Conservation (phyloP, 177 flowering plant species). For the Telopea speciosissima region DNA sequence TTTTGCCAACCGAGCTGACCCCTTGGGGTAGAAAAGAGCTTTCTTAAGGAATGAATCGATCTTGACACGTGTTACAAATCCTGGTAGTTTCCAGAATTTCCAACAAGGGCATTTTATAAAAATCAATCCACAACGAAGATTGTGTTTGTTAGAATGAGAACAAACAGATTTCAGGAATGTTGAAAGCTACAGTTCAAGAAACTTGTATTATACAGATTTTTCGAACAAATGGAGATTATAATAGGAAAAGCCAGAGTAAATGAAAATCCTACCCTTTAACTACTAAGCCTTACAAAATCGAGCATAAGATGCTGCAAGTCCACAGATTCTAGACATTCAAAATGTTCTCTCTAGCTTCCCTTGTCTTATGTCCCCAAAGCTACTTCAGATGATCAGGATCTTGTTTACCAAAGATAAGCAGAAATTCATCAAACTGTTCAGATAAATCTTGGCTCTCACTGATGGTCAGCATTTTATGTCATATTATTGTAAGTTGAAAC, state of each 20-base stretch:
- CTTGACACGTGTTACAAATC: conserved; percentile 6
- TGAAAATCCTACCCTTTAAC: conserved; percentile 26
- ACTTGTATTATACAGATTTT: conserved; percentile 28
- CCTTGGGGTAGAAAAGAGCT: too few species aligned
- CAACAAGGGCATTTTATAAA: conserved; percentile 11
- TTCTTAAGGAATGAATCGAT: background rate
- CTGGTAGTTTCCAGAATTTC: conserved; percentile 6
- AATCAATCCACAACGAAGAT: conserved; percentile 7
- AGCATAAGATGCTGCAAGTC: conserved; percentile 6
- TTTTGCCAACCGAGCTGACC: too few species aligned
- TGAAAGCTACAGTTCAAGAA: conserved; percentile 15
- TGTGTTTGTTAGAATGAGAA: conserved; percentile 11
- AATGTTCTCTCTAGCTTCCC: conserved; percentile 6
- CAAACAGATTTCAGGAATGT: conserved; percentile 9
- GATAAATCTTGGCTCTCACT: conserved; percentile 42
- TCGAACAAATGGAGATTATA: conserved; percentile 17
- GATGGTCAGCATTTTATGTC: too few species aligned
- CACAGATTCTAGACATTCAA: conserved; percentile 2
- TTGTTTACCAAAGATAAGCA: conserved; percentile 42
- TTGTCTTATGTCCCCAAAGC: background rate
- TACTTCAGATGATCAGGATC: conserved; percentile 28
- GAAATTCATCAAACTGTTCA: conserved; percentile 67
- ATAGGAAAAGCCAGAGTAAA: conserved; percentile 13
- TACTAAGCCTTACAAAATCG: conserved; percentile 8
- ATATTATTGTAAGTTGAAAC: too few species aligned